Evolutionary conservation across 129 eudicot genomes (phyloP).

Genomic region (Deinandra increscens): DNA sequence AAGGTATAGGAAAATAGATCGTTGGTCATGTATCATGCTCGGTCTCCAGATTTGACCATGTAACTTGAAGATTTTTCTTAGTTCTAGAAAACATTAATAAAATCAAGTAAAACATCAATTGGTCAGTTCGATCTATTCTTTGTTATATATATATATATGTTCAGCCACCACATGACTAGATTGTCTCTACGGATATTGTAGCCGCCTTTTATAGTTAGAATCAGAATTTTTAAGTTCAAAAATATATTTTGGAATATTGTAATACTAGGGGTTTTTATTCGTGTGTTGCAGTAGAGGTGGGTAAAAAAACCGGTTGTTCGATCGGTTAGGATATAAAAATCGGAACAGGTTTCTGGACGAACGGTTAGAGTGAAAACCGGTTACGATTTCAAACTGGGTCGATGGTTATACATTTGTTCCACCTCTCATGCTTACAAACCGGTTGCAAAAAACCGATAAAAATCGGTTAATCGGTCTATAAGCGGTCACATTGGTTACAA

Average conservation of each 20-base stretch:
- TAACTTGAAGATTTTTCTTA: background rate
- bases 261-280: too few species aligned
- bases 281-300: too few species aligned
- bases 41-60: conserved; percentile 20
- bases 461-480: too few species aligned
- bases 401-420: too few species aligned
- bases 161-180: conserved; percentile 20
- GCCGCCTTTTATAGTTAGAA: background rate
- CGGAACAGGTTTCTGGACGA: too few species aligned
- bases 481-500: too few species aligned
- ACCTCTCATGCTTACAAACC: too few species aligned
- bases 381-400: too few species aligned
- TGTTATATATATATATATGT: conserved; percentile 8
- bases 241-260: background rate
- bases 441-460: too few species aligned
- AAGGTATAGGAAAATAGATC: background rate
- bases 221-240: background rate
- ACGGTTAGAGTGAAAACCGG: too few species aligned
- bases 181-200: background rate
- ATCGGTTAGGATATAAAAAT: too few species aligned
- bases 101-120: background rate
- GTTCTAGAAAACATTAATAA: conserved; percentile 11
- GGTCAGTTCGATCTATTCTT: conserved; percentile 29
- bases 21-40: background rate
- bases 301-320: too few species aligned